These are phyloP conservation scores for Stellera chamaejasme DNA, from an alignment of 345 rosid genomes.

Conservation along the genomic window DNA sequence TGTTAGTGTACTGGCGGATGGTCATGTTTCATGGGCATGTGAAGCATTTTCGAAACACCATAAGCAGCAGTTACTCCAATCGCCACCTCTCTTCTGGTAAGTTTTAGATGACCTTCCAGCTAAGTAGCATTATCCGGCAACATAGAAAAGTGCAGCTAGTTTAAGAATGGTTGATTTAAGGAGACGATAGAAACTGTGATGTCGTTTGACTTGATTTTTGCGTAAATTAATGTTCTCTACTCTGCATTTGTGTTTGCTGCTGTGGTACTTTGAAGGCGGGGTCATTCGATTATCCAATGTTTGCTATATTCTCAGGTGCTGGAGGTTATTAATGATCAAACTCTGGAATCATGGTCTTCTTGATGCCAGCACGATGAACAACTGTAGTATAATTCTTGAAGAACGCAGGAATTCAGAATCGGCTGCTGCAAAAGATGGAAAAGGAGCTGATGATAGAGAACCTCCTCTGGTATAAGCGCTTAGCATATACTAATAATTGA, in stretches of 20 bases:
- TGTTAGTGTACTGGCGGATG: slow-evolving; percentile 75
- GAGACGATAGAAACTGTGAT: too few species aligned
- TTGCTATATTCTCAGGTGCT: slow-evolving; percentile 52
- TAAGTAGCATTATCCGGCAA: too few species aligned
- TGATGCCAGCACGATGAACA: slow-evolving; percentile 80
- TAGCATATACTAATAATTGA: too few species aligned
- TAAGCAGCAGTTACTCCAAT: slow-evolving; percentile 33
- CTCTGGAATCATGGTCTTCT: slow-evolving; percentile 98
- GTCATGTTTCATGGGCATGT: slow-evolving; percentile 90
- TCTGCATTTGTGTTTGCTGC: too few species aligned
- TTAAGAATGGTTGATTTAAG: too few species aligned
- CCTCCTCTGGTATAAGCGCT: too few species aligned
- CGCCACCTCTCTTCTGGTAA: slow-evolving; percentile 58
- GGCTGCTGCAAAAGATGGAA: background rate
- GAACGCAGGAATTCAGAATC: slow-evolving; percentile 25
- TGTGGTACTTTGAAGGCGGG: too few species aligned
- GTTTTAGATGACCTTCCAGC: background rate
- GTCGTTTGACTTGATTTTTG: too few species aligned
- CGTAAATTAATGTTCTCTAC: too few species aligned
- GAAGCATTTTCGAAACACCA: slow-evolving; percentile 77
- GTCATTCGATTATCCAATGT: background rate
- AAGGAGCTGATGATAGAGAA: too few species aligned
- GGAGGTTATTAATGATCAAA: slow-evolving; percentile 91
- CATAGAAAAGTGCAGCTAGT: too few species aligned
- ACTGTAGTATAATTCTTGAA: slow-evolving; percentile 62